Conservation (phyloP, 495 filamentous ascomycete species). For the Trichoderma gamsii region DNA sequence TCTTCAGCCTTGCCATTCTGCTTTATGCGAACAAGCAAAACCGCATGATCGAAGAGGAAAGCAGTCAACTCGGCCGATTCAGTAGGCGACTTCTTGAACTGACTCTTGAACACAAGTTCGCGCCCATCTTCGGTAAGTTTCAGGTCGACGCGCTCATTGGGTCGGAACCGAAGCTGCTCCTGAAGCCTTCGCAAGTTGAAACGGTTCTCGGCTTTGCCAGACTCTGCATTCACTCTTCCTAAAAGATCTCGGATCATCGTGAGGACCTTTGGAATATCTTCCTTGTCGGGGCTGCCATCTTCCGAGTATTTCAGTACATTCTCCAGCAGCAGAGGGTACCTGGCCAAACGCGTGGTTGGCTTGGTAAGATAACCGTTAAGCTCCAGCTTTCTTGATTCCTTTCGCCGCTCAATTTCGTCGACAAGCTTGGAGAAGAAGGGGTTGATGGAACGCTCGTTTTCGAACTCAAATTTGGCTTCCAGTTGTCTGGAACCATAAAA, state of each 20-base stretch:
- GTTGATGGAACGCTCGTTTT: slow-evolving; percentile 87
- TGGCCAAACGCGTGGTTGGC: slow-evolving; percentile 89
- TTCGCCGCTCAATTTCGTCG: slow-evolving; percentile 91
- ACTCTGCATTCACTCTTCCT: slow-evolving; percentile 84
- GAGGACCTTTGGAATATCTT: slow-evolving; percentile 85
- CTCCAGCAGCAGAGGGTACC: slow-evolving; percentile 93
- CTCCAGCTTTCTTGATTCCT: slow-evolving; percentile 94
- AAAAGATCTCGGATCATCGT: slow-evolving; percentile 79
- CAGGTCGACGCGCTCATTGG: slow-evolving; percentile 83
- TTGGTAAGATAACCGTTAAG: slow-evolving; percentile 98
- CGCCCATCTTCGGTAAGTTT: slow-evolving; percentile 92
- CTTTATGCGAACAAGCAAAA: slow-evolving; percentile 84
- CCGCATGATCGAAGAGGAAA: slow-evolving; percentile 93
- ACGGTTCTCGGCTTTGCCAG: slow-evolving; percentile 94
- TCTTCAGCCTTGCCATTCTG: slow-evolving; percentile 89
- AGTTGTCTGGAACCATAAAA: slow-evolving; percentile 94
- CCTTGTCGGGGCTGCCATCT: slow-evolving; percentile 78
- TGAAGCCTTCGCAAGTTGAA: slow-evolving; percentile 93
- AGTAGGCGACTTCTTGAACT: slow-evolving; percentile 83
- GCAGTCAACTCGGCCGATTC: slow-evolving; percentile 86
- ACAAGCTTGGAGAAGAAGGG: slow-evolving; percentile 84
- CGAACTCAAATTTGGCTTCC: slow-evolving; percentile 96
- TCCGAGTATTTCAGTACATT: slow-evolving; percentile 82
- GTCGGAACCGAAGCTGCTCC: slow-evolving; percentile 77
- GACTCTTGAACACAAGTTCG: slow-evolving; percentile 86